Conservation (phyloP, 441 rosid species). For the Bruguiera hainesii region DNA sequence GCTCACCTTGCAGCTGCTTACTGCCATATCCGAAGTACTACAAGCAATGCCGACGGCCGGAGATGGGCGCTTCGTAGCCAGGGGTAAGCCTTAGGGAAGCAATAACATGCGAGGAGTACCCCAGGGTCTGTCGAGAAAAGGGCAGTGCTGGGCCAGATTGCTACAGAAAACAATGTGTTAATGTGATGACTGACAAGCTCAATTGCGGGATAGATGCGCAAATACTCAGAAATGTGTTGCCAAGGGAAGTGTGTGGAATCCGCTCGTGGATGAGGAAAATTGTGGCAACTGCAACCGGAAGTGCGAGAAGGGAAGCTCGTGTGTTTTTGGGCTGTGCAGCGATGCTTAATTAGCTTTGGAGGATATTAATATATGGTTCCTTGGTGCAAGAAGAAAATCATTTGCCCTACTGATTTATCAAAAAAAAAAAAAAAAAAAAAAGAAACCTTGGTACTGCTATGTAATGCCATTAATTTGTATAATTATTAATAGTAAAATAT, state of each 20-base stretch:
- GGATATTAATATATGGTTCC: not conserved
- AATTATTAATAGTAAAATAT: too few relatives aligned
- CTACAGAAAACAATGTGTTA: slow-evolving; percentile 30
- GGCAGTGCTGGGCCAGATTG: slow-evolving; percentile 28
- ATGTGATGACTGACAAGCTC: too few relatives aligned
- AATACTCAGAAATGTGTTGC: slow-evolving; percentile 31
- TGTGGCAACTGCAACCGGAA: slow-evolving; percentile 28
- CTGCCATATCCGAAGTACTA: not conserved
- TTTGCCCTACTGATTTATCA: too few relatives aligned
- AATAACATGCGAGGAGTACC: slow-evolving; percentile 23
- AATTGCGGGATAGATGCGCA: slow-evolving; percentile 21
- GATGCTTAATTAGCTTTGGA: slow-evolving; percentile 22
- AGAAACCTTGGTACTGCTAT: too few relatives aligned
- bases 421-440: too few relatives aligned
- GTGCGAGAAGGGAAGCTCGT: slow-evolving; percentile 24
- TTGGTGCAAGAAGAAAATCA: too few relatives aligned
- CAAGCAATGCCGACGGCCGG: not conserved
- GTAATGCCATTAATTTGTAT: too few relatives aligned
- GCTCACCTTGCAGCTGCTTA: not conserved
- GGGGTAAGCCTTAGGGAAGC: not conserved
- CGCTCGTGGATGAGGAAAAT: slow-evolving; percentile 19
- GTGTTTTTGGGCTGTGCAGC: slow-evolving; percentile 32
- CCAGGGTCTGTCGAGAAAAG: slow-evolving; percentile 16
- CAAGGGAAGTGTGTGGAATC: slow-evolving; percentile 25
- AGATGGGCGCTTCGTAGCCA: too few relatives aligned